phyloP scores from a whole-genome alignment of 2,329 filamentous ascomycete genomes.

The Ascochyta pisi region DNA sequence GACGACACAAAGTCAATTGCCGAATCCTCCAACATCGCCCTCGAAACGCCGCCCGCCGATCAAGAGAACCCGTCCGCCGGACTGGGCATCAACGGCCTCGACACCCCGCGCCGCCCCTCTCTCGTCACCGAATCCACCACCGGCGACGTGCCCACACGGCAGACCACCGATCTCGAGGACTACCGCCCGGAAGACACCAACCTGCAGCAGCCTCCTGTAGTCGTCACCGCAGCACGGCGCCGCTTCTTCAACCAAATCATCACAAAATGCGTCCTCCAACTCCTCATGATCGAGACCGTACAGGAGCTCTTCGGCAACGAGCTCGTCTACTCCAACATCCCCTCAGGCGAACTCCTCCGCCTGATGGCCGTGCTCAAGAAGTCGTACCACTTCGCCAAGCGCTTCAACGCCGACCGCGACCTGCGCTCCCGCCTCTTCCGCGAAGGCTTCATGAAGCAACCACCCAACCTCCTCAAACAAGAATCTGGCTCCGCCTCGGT shows the following conservation, averaged over 20 bases:
- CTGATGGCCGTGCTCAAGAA: slow-evolving; percentile 96
- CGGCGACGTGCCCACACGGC: slow-evolving; percentile 43
- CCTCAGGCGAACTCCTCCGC: slow-evolving; percentile 84
- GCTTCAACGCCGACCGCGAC: slow-evolving; percentile 98
- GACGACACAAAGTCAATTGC: slow-evolving; percentile 53
- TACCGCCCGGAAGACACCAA: slow-evolving; percentile 73
- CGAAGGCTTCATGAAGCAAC: slow-evolving; percentile 99
- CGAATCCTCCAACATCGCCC: slow-evolving; percentile 42
- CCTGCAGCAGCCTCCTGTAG: slow-evolving; percentile 84
- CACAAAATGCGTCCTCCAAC: slow-evolving; percentile 93
- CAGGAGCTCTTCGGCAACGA: slow-evolving; percentile 99
- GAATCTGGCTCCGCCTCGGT: slow-evolving; percentile 92
- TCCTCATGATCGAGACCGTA: slow-evolving; percentile 99
- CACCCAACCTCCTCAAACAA: slow-evolving; percentile 96
- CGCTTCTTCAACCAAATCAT: slow-evolving; percentile 99
- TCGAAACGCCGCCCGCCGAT: slow-evolving; percentile 44
- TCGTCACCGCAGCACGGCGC: slow-evolving; percentile 89
- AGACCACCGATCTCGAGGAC: slow-evolving; percentile 72
- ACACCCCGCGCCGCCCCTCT: slow-evolving; percentile 36
- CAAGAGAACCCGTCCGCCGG: slow-evolving; percentile 46
- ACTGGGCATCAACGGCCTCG: slow-evolving; percentile 54
- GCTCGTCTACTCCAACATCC: slow-evolving; percentile 90
- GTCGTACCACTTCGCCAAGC: slow-evolving; percentile 93
- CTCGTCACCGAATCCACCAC: slow-evolving; percentile 43
- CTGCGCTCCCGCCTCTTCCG: slow-evolving; percentile 92